Evolutionary conservation across 2,329 filamentous ascomycete species (phyloP).

Genomic region (Drechslerella stenobrocha): DNA sequence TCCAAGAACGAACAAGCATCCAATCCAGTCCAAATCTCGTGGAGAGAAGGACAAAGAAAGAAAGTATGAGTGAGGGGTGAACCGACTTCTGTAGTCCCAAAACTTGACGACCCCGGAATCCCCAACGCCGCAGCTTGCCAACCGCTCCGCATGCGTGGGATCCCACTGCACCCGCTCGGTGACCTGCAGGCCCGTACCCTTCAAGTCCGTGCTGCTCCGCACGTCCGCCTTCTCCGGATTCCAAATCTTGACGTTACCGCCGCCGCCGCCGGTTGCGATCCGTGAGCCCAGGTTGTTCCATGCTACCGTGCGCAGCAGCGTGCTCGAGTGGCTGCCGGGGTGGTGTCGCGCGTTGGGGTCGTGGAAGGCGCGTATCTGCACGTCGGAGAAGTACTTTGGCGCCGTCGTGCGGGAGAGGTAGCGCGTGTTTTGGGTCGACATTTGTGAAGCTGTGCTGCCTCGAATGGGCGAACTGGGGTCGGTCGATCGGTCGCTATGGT

Average conservation of each 20-base stretch:
- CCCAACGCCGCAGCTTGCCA: conserved; percentile 57
- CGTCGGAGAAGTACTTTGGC: conserved; percentile 46
- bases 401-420: conserved; percentile 44
- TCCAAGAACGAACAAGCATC: conserved; percentile 12
- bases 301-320: conserved; percentile 57
- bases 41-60: conserved; percentile 8
- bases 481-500: conserved; percentile 7
- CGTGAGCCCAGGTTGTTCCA: conserved; percentile 62
- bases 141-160: conserved; percentile 59
- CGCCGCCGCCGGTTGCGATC: conserved; percentile 60
- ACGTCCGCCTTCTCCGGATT: conserved; percentile 61
- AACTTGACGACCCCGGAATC: conserved; percentile 58
- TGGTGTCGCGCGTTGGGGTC: conserved; percentile 47
- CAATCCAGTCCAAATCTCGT: conserved; percentile 4
- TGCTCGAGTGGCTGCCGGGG: conserved; percentile 38
- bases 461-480: too few relatives aligned
- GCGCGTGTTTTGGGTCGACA: conserved; percentile 40
- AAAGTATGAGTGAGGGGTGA: not conserved
- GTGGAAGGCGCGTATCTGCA: conserved; percentile 46
- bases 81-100: conserved; percentile 61
- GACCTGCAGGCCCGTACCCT: conserved; percentile 56
- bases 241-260: conserved; percentile 61
- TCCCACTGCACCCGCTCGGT: conserved; percentile 60
- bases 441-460: too few relatives aligned
- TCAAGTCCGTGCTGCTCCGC: conserved; percentile 60